These are phyloP conservation scores for Dichotomopilus funicola DNA, from an alignment of 2,329 filamentous ascomycete genomes.

Conservation along the genomic window DNA sequence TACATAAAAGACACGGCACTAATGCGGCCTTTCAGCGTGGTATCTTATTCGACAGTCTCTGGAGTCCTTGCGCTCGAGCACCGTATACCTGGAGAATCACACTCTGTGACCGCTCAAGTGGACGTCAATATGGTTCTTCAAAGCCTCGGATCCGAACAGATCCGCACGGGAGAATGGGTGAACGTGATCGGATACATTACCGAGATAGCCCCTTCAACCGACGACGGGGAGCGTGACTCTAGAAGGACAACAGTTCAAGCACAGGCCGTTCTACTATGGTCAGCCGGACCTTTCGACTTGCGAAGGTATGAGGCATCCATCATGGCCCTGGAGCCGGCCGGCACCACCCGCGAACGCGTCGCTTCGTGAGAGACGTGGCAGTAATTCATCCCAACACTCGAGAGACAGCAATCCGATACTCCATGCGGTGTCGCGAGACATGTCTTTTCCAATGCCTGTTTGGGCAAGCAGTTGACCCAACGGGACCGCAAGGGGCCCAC, in stretches of 20 bases:
- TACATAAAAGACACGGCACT: too few relatives aligned
- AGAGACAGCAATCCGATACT: not conserved
- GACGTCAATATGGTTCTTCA: slow-evolving; percentile 67
- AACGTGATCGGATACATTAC: slow-evolving; percentile 79
- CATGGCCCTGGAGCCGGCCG: slow-evolving; percentile 10
- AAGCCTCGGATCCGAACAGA: slow-evolving; percentile 54
- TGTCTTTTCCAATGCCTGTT: not conserved
- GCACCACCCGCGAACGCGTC: not conserved
- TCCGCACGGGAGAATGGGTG: slow-evolving; percentile 74
- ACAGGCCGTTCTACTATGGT: slow-evolving; percentile 73
- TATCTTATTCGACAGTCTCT: slow-evolving; percentile 43
- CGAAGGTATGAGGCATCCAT: slow-evolving; percentile 62
- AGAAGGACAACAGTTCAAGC: slow-evolving; percentile 37
- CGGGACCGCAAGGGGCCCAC: too few relatives aligned
- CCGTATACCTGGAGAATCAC: slow-evolving; percentile 45
- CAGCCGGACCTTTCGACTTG: slow-evolving; percentile 65
- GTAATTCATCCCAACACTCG: not conserved
- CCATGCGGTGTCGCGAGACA: not conserved
- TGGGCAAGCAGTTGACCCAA: not conserved
- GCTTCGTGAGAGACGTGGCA: not conserved
- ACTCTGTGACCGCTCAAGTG: slow-evolving; percentile 49
- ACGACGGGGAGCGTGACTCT: slow-evolving; percentile 3
- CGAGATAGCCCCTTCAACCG: slow-evolving; percentile 6
- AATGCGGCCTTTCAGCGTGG: slow-evolving; percentile 36
- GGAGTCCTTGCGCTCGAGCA: slow-evolving; percentile 65